Base-by-base conservation (phyloP, 2,329 filamentous ascomycete genomes). In the Xylogone sp. region DNA sequence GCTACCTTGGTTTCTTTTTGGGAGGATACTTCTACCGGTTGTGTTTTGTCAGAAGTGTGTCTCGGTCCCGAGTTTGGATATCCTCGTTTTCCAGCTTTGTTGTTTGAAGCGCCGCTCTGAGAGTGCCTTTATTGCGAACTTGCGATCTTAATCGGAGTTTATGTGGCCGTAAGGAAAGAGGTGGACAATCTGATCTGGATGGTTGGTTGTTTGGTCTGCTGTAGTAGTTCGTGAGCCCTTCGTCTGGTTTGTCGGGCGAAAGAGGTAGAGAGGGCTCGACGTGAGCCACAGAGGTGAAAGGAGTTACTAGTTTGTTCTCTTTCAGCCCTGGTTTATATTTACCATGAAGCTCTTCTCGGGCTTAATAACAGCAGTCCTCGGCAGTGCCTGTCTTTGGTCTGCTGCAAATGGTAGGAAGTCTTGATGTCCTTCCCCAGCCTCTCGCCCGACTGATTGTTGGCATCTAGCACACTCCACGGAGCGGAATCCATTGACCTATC, bases 401-500 rank as follows among this genome's bases (percentile, higher is more conserved):
- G 27, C 49, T 29, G 50, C 59, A 43, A 45, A 59, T 42, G 56
- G 60, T 60, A 57, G 42, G 47, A 42, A 42, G 21, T 46, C 46
- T 45, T 42, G 24, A 21, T 21, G 39, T 24, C 31, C 29, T 16
- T 45, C 16, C 42, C 21, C 16, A 9, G 19, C 34, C 22, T 48
- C 34, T 19, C 43, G 46, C 49, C 48, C 22, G 53, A 51, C 48
- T 49, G 44, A 52, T 22, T 31, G 18, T 24, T 48, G 31, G 5
- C 21, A 34, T 27, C 49, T 68, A 83, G 87, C 84, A 57, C 81
- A 88, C 68, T 95, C 90, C 1, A 76, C 81, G 46, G 79, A 83
- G 56, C 82, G 93, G 60, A 89, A 89, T 63, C 90, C 91, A 27
- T 77, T 99, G 56, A 82, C 78, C 59, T 84, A 87, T 64, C 75